Evolutionary conservation across 768 basidiomycete species (phyloP).

Genomic region (Amanita exitialis): DNA sequence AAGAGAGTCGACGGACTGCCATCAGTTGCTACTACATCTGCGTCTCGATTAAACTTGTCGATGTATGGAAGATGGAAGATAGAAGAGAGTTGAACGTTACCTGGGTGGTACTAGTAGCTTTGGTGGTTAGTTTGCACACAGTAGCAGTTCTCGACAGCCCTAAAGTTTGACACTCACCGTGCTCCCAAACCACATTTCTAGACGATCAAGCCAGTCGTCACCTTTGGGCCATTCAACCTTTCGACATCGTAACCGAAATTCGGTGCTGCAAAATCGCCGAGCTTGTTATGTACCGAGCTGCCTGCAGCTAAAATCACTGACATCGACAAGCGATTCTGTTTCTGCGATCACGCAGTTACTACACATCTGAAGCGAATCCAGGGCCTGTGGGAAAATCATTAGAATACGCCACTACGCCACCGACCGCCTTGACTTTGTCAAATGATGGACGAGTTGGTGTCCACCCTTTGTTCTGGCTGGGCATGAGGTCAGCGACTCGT

Average conservation of each 20-base stretch:
- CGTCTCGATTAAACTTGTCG: constrained; percentile 1
- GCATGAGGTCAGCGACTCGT: not conserved
- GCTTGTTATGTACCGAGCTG: too few relatives aligned
- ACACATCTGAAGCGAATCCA: constrained; percentile 8
- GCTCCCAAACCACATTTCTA: not conserved
- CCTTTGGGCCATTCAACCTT: constrained; percentile 5
- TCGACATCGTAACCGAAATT: constrained; percentile 10
- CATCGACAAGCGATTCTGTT: not conserved
- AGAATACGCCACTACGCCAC: not conserved
- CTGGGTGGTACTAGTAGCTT: not conserved
- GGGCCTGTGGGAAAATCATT: constrained; percentile 4
- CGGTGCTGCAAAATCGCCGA: constrained; percentile 6
- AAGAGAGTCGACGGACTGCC: constrained; percentile 1
- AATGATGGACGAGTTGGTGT: not conserved
- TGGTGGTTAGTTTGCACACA: not conserved
- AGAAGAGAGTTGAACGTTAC: not conserved
- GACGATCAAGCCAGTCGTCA: not conserved
- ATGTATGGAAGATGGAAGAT: too few relatives aligned
- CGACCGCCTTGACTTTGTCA: not conserved
- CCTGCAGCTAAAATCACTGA: not conserved
- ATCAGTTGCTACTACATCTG: not conserved
- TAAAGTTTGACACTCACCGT: not conserved
- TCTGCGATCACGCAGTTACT: constrained; percentile 1
- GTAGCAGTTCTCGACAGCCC: not conserved
- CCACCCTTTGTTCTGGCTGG: constrained; percentile 5